Percentiles rank a stretch among this genome's conserved stretches.
phyloP scores from a whole-genome alignment of 805 yeast genomes.

The Candida bentonensis region DNA sequence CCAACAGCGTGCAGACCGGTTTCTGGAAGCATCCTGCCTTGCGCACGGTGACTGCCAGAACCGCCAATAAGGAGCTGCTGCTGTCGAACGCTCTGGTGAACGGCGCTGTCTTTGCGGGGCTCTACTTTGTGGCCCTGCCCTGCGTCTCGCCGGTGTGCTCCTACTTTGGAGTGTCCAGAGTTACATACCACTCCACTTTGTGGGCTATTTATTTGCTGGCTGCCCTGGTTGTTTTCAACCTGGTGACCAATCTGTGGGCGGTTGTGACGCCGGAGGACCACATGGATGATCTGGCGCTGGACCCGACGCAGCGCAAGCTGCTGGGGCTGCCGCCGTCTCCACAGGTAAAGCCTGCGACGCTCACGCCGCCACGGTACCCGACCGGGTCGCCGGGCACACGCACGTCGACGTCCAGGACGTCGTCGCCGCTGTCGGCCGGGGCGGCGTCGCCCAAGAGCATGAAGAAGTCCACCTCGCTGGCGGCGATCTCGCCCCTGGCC shows the following conservation, averaged over 20 bases:
- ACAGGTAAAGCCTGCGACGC: slow-evolving; percentile 3
- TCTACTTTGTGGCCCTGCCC: slow-evolving; percentile 19
- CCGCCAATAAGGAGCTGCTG: slow-evolving; percentile 29
- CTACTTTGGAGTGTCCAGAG: slow-evolving; percentile 7
- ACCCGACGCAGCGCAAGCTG: slow-evolving; percentile 15
- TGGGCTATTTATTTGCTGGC: slow-evolving; percentile 10
- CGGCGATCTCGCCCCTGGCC: background rate
- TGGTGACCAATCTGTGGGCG: slow-evolving; percentile 6
- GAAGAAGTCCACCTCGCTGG: background rate
- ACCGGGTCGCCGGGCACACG: background rate
- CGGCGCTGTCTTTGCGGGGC: slow-evolving; percentile 12
- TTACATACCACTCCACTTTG: slow-evolving; percentile 7
- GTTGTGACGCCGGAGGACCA: slow-evolving; percentile 9
- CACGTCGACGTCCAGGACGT: background rate
- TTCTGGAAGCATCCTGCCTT: slow-evolving; percentile 14
- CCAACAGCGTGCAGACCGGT: slow-evolving; percentile 13
- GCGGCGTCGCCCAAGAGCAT: background rate
- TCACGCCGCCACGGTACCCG: background rate
- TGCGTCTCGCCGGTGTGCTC: slow-evolving; percentile 9
- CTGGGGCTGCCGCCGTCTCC: slow-evolving; percentile 17
- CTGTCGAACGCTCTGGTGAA: slow-evolving; percentile 23
- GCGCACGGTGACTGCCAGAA: slow-evolving; percentile 19
- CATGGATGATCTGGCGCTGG: slow-evolving; percentile 15
- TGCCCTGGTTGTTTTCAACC: slow-evolving; percentile 12
- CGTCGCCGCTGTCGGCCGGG: background rate